Conservation (phyloP, 768 basidiomycete genomes). For the Tubosaeta brunneosetosa region DNA sequence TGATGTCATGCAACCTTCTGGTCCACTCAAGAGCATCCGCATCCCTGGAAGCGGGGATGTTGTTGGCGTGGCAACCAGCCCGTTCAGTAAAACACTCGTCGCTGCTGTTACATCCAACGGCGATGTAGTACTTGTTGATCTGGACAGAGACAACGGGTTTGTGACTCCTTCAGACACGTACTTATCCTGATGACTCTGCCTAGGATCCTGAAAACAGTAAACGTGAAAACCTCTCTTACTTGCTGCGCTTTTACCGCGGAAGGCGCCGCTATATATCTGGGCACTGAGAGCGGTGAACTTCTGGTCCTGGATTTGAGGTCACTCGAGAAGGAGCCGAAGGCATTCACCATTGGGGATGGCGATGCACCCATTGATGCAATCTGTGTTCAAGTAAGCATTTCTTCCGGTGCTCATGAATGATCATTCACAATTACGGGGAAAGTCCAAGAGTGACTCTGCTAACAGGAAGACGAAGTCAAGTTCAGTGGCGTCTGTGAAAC, state of each 20-base stretch:
- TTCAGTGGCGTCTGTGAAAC: conserved; percentile 5
- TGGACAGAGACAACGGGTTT: conserved; percentile 73
- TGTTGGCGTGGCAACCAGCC: conserved; percentile 56
- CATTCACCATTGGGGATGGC: conserved; percentile 45
- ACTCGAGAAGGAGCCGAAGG: conserved; percentile 60
- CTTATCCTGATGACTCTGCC: neutral
- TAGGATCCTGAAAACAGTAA: conserved; percentile 58
- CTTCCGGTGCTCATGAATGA: neutral
- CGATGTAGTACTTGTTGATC: conserved; percentile 54
- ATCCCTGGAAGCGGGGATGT: conserved; percentile 52
- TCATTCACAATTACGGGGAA: conserved; percentile 10
- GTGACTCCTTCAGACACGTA: conserved; percentile 11
- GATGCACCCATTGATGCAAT: conserved; percentile 49
- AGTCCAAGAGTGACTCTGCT: conserved; percentile 9
- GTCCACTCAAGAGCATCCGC: conserved; percentile 48
- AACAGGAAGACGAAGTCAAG: conserved; percentile 10
- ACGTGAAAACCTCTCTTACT: conserved; percentile 50
- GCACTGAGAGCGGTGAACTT: conserved; percentile 61
- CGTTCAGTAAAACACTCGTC: conserved; percentile 71
- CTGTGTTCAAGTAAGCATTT: conserved; percentile 49
- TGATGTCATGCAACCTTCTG: conserved; percentile 55
- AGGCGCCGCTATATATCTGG: conserved; percentile 61
- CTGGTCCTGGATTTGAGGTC: conserved; percentile 60
- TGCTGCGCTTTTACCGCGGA: conserved; percentile 66
- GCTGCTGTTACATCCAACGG: conserved; percentile 55